A percentile compares a stretch with the other conserved stretches of the same genome.
These are phyloP conservation scores for Pythium aquatile DNA, from an alignment of 352 stramenopile genomes.

Conservation along the genomic window DNA sequence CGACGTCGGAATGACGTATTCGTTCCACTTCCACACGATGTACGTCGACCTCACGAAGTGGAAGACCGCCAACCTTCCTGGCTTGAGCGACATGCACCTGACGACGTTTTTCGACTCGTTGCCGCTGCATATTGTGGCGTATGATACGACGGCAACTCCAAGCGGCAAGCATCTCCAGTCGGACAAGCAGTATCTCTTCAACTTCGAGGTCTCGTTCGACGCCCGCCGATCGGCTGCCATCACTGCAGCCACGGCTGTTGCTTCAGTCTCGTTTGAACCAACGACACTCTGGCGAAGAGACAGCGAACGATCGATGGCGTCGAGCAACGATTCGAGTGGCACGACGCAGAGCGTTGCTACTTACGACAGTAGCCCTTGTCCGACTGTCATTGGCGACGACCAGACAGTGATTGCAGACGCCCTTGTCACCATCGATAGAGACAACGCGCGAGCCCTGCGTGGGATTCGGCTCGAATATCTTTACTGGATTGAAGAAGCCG, in stretches of 20 bases:
- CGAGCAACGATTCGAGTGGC: conserved; percentile 21
- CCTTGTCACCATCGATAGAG: conserved; percentile 36
- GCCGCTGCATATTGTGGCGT: conserved; percentile 70
- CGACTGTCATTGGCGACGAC: conserved; percentile 11
- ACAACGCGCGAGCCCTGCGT: conserved; percentile 45
- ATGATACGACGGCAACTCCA: conserved; percentile 35
- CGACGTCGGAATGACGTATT: conserved; percentile 70
- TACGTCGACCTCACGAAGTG: conserved; percentile 80
- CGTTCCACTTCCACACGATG: conserved; percentile 90
- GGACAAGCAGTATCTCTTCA: conserved; percentile 79
- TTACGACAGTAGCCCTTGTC: conserved; percentile 12
- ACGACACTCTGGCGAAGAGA: conserved; percentile 22
- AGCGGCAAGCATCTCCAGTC: conserved; percentile 46
- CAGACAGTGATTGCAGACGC: conserved; percentile 25
- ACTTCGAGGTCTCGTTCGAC: conserved; percentile 71
- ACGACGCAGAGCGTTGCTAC: conserved; percentile 7
- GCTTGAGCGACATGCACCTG: conserved; percentile 70
- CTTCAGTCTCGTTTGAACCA: not conserved
- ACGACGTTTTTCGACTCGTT: conserved; percentile 78
- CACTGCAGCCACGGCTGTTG: not conserved
- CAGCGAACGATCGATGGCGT: conserved; percentile 24
- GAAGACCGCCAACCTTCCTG: conserved; percentile 79
- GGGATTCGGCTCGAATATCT: conserved; percentile 49
- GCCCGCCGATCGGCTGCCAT: not conserved
- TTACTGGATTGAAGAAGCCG: conserved; percentile 78